phyloP scores from a whole-genome alignment of 345 rosid species.

The Citrus hindsii region DNA sequence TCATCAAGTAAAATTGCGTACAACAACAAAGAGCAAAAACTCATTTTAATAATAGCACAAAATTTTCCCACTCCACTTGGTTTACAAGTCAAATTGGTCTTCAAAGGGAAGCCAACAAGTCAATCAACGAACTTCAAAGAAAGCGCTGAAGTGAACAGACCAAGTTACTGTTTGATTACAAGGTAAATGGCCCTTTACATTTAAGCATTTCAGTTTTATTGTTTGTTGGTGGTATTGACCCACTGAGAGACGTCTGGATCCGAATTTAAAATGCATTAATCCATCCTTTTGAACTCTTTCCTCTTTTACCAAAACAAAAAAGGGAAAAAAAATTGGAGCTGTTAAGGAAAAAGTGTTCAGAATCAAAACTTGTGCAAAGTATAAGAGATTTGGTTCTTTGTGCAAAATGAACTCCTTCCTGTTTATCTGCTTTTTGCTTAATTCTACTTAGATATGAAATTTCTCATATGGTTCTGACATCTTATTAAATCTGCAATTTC shows the following conservation, averaged over 20 bases:
- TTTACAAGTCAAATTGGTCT: too few species aligned
- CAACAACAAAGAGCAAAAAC: too few species aligned
- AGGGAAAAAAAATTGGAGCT: background rate
- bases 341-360: background rate
- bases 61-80: too few species aligned
- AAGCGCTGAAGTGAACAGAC: conserved; percentile 32
- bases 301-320: too few species aligned
- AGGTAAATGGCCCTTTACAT: conserved; percentile 38
- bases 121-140: background rate
- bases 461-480: conserved; percentile 1
- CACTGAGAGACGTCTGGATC: background rate
- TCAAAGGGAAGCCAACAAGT: too few species aligned
- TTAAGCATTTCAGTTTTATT: background rate
- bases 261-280: too few species aligned
- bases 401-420: background rate
- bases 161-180: conserved; percentile 63
- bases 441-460: background rate
- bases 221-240: background rate
- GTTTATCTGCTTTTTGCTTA: too few species aligned
- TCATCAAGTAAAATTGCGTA: too few species aligned
- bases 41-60: too few species aligned
- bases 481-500: conserved; percentile 11
- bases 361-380: background rate
- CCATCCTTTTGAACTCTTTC: too few species aligned
- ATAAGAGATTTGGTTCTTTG: background rate